Evolutionary conservation across 2,329 filamentous ascomycete genomes (phyloP).

Genomic region (Tolypocladium tropicale): DNA sequence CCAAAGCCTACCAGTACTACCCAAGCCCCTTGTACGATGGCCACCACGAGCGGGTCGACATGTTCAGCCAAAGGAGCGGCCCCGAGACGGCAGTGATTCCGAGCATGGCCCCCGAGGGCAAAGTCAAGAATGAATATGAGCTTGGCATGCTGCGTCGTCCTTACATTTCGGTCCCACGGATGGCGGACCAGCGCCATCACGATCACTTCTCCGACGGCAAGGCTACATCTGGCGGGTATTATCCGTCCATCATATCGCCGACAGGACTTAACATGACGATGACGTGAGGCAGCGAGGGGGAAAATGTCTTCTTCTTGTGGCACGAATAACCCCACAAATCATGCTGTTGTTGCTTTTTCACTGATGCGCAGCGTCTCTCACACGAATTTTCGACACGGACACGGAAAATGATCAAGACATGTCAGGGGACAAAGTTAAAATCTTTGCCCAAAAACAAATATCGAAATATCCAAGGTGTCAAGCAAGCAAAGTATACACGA

Average conservation of each 20-base stretch:
- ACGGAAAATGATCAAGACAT: too few species aligned
- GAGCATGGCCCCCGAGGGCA: slow-evolving; percentile 21
- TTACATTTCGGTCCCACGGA: slow-evolving; percentile 20
- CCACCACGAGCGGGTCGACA: slow-evolving; percentile 36
- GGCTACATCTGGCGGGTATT: slow-evolving; percentile 39
- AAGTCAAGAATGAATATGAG: slow-evolving; percentile 42
- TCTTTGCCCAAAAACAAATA: background rate
- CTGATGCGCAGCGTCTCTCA: background rate
- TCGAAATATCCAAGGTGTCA: too few species aligned
- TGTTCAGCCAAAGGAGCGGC: slow-evolving; percentile 32
- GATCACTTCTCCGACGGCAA: slow-evolving; percentile 42
- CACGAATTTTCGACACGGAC: too few species aligned
- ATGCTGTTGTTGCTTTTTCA: background rate
- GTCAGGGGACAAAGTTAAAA: too few species aligned
- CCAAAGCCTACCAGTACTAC: slow-evolving; percentile 47
- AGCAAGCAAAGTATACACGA: background rate
- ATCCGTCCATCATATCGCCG: slow-evolving; percentile 38
- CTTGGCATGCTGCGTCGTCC: slow-evolving; percentile 33
- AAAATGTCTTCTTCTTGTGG: background rate
- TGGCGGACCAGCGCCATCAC: slow-evolving; percentile 26
- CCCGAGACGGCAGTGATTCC: slow-evolving; percentile 20
- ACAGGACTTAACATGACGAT: slow-evolving; percentile 36
- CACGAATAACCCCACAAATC: background rate
- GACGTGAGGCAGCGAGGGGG: slow-evolving; percentile 9
- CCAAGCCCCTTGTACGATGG: slow-evolving; percentile 39